Percentiles rank a stretch among this genome's conserved stretches.
Conservation (phyloP, 169 alveolate species). For the Eimeria acervulina region DNA sequence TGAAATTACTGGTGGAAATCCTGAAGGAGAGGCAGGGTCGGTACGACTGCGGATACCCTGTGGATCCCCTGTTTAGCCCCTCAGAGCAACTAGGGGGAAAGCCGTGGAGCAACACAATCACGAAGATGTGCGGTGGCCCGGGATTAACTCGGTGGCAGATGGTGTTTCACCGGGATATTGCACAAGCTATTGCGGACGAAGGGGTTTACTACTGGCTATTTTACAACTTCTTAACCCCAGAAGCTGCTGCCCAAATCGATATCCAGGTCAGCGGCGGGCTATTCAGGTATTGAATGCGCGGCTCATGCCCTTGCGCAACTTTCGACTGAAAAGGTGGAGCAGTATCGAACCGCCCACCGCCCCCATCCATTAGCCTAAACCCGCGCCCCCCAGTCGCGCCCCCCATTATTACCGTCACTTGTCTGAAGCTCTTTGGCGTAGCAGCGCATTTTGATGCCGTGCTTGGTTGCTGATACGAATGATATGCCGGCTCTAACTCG, state of each 20-base stretch:
- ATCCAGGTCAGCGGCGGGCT: conserved; percentile 23
- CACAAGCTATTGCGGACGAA: conserved; percentile 29
- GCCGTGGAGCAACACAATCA: conserved; percentile 48
- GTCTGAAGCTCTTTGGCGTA: not conserved
- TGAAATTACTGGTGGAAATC: not conserved
- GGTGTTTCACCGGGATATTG: conserved; percentile 61
- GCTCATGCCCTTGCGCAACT: too few species aligned
- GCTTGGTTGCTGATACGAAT: not conserved
- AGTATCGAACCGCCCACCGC: too few species aligned
- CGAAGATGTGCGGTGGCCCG: conserved; percentile 41
- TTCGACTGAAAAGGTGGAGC: not conserved
- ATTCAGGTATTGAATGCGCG: not conserved
- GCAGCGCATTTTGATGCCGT: not conserved
- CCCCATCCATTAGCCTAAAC: too few species aligned
- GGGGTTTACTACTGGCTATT: conserved; percentile 46
- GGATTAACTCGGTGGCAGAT: conserved; percentile 59
- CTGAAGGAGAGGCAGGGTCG: conserved; percentile 46
- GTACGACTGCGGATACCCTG: conserved; percentile 62
- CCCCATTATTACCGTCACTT: not conserved
- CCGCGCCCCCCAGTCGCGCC: too few species aligned
- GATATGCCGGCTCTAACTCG: not conserved
- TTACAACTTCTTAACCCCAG: conserved; percentile 45
- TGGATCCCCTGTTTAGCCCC: conserved; percentile 42
- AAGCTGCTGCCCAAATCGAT: conserved; percentile 35
- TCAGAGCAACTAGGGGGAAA: conserved; percentile 33